These are phyloP conservation scores for Parathielavia appendiculata DNA, from an alignment of 495 filamentous ascomycete species.

Conservation along the genomic window DNA sequence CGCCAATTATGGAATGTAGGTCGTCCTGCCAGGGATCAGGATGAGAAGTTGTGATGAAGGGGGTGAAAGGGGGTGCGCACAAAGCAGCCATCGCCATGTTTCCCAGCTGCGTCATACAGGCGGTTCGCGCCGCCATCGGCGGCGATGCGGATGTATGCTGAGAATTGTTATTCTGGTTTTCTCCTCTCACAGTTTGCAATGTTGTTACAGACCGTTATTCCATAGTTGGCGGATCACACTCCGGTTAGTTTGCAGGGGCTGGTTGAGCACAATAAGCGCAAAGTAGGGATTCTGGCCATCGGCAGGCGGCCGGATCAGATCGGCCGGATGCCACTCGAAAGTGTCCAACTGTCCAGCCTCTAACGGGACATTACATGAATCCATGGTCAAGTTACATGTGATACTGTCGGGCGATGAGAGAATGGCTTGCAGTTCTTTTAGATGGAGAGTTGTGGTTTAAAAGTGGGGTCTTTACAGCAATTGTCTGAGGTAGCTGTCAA, in stretches of 20 bases:
- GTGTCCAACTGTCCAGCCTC: neutral
- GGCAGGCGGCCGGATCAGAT: neutral
- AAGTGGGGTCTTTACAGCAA: too few species aligned
- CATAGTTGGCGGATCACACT: constrained; percentile 47
- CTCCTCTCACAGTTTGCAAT: neutral
- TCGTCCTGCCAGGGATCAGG: constrained; percentile 40
- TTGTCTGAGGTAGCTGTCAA: too few species aligned
- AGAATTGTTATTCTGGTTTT: neutral
- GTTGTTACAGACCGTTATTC: constrained; percentile 48
- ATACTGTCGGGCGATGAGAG: too few species aligned
- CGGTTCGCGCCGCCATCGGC: constrained; percentile 91
- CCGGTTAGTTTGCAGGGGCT: constrained; percentile 57
- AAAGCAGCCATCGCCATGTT: constrained; percentile 18
- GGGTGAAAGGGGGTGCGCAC: constrained; percentile 11
- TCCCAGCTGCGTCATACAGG: constrained; percentile 54
- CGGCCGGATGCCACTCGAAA: constrained; percentile 8
- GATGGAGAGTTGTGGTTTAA: too few species aligned
- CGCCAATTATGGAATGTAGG: constrained; percentile 72
- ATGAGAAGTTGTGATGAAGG: constrained; percentile 3
- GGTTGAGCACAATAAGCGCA: constrained; percentile 65
- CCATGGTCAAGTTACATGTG: neutral
- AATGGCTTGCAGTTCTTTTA: too few species aligned
- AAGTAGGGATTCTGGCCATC: constrained; percentile 28
- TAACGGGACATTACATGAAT: neutral
- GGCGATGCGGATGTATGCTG: constrained; percentile 60